These are phyloP conservation scores for Verbascum thapsus DNA, from an alignment of 257 asterid species.

Conservation along the genomic window DNA sequence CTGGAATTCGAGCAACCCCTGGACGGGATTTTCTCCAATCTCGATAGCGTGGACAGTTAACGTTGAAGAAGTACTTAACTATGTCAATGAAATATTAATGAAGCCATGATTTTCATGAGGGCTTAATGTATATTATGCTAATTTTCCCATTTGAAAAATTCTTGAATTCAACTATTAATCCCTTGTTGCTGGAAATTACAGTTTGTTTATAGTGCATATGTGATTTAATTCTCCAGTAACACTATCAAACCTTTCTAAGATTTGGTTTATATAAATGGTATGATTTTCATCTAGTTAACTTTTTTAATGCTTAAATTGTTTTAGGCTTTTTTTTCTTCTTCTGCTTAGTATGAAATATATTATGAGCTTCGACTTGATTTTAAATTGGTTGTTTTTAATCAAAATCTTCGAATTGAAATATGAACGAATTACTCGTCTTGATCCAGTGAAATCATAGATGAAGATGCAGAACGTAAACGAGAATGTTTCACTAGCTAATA, in stretches of 20 bases:
- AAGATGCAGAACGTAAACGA: no score
- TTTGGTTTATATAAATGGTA: neutral
- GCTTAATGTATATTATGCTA: slow-evolving; percentile 26
- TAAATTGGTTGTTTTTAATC: no score
- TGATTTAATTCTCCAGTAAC: slow-evolving; percentile 24
- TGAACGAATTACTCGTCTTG: no score
- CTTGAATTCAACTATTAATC: neutral
- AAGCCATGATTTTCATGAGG: slow-evolving; percentile 44
- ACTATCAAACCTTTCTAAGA: slow-evolving; percentile 1
- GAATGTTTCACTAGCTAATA: neutral
- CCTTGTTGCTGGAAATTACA: slow-evolving; percentile 17
- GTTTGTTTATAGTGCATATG: slow-evolving; percentile 2
- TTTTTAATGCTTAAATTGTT: no score
- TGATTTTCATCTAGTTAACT: no score
- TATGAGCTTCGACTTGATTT: no score
- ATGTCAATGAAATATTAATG: slow-evolving; percentile 56
- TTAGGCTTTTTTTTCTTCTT: no score
- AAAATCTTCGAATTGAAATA: no score
- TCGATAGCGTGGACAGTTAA: slow-evolving; percentile 94
- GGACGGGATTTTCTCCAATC: slow-evolving; percentile 76
- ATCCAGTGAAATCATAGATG: no score
- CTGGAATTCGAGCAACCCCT: slow-evolving; percentile 85
- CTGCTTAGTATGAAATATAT: no score
- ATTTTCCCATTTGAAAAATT: slow-evolving; percentile 26
- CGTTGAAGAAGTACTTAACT: slow-evolving; percentile 64